phyloP scores from a whole-genome alignment of 2,329 filamentous ascomycete species.

The Penicillium verrucosum region DNA sequence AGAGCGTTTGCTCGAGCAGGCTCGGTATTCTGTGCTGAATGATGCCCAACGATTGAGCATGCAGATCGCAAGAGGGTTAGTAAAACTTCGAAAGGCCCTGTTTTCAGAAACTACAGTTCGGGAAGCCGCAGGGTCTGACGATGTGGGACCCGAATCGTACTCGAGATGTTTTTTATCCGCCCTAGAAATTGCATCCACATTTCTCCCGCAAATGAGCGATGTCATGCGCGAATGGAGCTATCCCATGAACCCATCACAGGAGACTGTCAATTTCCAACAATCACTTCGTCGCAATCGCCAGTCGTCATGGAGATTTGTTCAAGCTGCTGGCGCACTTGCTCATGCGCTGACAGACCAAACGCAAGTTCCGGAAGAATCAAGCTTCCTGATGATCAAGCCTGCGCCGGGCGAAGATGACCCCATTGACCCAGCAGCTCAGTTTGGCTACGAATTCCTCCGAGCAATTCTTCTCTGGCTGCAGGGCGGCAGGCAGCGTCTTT shows the following conservation, averaged over 20 bases:
- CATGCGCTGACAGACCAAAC: constrained; percentile 55
- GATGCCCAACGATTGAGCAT: constrained; percentile 53
- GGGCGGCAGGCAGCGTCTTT: constrained; percentile 53
- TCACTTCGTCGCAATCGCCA: constrained; percentile 56
- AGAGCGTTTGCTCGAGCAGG: constrained; percentile 36
- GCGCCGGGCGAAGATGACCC: constrained; percentile 44
- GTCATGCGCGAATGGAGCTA: constrained; percentile 57
- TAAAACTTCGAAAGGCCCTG: constrained; percentile 54
- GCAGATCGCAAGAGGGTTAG: constrained; percentile 54
- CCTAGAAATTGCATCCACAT: constrained; percentile 45
- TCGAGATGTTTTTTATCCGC: constrained; percentile 41
- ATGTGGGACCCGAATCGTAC: constrained; percentile 32
- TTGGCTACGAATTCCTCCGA: constrained; percentile 64
- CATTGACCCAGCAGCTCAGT: constrained; percentile 47
- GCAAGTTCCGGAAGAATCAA: constrained; percentile 35
- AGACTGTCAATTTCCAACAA: constrained; percentile 55
- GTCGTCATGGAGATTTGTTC: constrained; percentile 58
- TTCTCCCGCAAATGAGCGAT: constrained; percentile 56
- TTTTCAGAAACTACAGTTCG: constrained; percentile 47
- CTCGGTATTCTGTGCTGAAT: constrained; percentile 48
- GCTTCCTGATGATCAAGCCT: constrained; percentile 51
- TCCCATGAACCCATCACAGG: constrained; percentile 53
- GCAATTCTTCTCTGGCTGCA: constrained; percentile 62
- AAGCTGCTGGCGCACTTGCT: constrained; percentile 58
- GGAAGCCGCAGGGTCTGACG: constrained; percentile 28